Percentiles rank a stretch among this genome's conserved stretches.
These are phyloP conservation scores for Wickerhamiella siamensis DNA, from an alignment of 805 yeast genomes.

Conservation along the genomic window DNA sequence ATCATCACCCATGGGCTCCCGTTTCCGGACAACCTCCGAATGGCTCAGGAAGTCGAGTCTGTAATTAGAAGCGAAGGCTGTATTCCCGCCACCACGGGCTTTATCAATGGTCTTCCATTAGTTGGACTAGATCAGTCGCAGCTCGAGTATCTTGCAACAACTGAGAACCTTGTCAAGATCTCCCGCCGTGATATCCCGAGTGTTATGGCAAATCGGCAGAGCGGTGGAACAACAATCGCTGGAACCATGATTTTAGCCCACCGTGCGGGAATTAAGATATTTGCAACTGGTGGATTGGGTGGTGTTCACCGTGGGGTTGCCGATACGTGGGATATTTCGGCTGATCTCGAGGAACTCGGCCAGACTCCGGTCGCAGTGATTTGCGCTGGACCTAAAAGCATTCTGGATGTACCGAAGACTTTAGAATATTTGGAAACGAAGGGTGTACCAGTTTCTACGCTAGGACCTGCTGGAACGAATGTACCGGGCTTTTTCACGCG, in stretches of 20 bases:
- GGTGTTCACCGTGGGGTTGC: conserved; percentile 80
- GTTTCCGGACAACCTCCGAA: conserved; percentile 53
- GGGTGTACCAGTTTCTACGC: conserved; percentile 74
- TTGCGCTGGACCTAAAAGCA: conserved; percentile 83
- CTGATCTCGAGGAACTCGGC: conserved; percentile 75
- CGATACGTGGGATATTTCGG: conserved; percentile 63
- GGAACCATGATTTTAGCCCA: conserved; percentile 74
- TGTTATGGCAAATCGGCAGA: conserved; percentile 44
- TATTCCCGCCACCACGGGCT: conserved; percentile 75
- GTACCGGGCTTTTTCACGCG: conserved; percentile 76
- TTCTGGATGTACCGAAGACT: conserved; percentile 65
- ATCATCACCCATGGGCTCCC: conserved; percentile 86
- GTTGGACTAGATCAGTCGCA: conserved; percentile 47
- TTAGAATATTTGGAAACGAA: conserved; percentile 81
- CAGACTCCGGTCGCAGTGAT: conserved; percentile 80
- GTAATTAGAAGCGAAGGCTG: conserved; percentile 49
- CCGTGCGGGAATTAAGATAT: conserved; percentile 63
- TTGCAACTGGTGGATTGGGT: conserved; percentile 89
- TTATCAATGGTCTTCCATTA: conserved; percentile 52
- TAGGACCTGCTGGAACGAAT: conserved; percentile 35
- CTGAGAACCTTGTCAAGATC: conserved; percentile 36
- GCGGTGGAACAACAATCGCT: conserved; percentile 86
- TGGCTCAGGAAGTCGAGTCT: conserved; percentile 58
- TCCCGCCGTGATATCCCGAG: conserved; percentile 70
- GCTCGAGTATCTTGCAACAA: conserved; percentile 36